Evolutionary conservation across 495 filamentous ascomycete species (phyloP).

Genomic region (Parachaetomium inaequale): DNA sequence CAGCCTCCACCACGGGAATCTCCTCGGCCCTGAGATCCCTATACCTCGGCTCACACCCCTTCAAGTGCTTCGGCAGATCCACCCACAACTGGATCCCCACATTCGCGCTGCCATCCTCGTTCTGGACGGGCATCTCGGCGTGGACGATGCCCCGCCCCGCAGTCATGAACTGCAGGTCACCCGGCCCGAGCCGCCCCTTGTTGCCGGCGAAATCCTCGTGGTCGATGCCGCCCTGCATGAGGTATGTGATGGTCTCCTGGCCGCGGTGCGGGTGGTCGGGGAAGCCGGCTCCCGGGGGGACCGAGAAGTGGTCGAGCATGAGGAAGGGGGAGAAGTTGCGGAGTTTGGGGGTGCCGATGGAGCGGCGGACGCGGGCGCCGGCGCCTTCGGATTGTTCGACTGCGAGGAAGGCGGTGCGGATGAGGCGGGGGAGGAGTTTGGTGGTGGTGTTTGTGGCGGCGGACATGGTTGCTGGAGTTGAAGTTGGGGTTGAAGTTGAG

Average conservation of each 20-base stretch:
- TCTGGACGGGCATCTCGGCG: constrained; percentile 86
- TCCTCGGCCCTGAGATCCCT: constrained; percentile 74
- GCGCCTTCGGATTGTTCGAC: constrained; percentile 85
- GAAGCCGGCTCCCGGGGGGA: constrained; percentile 69
- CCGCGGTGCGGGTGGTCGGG: constrained; percentile 43
- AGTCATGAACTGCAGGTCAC: constrained; percentile 97
- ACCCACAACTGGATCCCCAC: constrained; percentile 95
- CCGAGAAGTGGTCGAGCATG: constrained; percentile 93
- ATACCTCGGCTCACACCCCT: constrained; percentile 86
- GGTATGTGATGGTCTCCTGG: constrained; percentile 85
- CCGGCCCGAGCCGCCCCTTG: constrained; percentile 75
- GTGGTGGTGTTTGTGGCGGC: constrained; percentile 39
- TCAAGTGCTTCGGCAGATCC: constrained; percentile 76
- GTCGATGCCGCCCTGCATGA: constrained; percentile 78
- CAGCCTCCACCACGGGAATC: constrained; percentile 66
- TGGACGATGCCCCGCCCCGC: constrained; percentile 91
- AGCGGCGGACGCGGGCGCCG: constrained; percentile 81
- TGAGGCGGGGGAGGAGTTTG: constrained; percentile 69
- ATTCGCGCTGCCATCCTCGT: constrained; percentile 66
- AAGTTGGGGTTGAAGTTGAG: constrained; percentile 20
- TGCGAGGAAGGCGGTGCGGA: constrained; percentile 78
- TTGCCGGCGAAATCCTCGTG: constrained; percentile 96
- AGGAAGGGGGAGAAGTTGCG: constrained; percentile 91
- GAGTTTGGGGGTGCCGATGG: constrained; percentile 79
- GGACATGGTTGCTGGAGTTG: constrained; percentile 52